These are phyloP conservation scores for Mycena pura DNA, from an alignment of 768 basidiomycete species.

Conservation along the genomic window DNA sequence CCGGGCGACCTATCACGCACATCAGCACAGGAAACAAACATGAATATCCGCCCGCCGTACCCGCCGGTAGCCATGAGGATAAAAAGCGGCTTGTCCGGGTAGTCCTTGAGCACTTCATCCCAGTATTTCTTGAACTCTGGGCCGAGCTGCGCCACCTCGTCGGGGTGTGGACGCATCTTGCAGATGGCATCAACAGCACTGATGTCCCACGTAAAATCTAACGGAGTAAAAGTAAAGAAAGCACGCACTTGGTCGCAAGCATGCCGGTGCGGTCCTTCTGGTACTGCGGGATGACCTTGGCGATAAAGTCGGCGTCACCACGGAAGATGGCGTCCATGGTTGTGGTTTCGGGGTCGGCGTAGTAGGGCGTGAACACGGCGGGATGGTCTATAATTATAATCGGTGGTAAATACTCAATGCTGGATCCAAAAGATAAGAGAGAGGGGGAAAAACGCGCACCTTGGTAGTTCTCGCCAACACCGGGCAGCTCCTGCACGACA, in stretches of 20 bases:
- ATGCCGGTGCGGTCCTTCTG: constrained; percentile 4
- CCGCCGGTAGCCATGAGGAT: neutral
- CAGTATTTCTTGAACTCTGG: constrained; percentile 28
- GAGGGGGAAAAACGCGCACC: constrained; percentile 26
- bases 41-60: neutral
- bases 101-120: constrained; percentile 26
- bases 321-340: constrained; percentile 13
- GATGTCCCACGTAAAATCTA: neutral
- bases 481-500: constrained; percentile 43
- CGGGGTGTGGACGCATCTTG: constrained; percentile 33
- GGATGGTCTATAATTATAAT: constrained; percentile 31
- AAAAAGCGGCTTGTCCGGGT: constrained; percentile 30
- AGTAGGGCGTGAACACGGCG: constrained; percentile 7
- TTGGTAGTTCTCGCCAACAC: constrained; percentile 51
- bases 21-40: neutral
- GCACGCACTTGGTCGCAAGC: constrained; percentile 9
- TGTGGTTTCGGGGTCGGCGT: neutral
- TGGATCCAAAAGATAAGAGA: neutral
- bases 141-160: constrained; percentile 27
- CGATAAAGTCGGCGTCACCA: neutral
- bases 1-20: constrained; percentile 1
- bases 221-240: neutral
- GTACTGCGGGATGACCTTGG: neutral
- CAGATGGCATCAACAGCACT: constrained; percentile 26
- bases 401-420: constrained; percentile 31